Evolutionary conservation across 1,284 basidiomycete genomes (phyloP).

Genomic region (Pterula multifida): DNA sequence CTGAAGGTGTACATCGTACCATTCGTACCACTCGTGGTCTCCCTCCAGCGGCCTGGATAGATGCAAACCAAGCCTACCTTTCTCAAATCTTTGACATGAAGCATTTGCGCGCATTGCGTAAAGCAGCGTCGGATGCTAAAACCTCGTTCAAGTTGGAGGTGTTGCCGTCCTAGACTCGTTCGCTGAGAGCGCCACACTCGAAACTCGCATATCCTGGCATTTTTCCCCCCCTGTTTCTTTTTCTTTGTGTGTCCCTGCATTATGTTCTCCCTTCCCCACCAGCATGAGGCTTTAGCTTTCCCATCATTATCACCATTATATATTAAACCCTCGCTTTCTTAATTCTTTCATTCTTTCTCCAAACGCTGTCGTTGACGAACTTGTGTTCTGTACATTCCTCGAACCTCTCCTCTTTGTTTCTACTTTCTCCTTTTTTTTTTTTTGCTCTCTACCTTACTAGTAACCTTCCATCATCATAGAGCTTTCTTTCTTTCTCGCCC

Average conservation of each 20-base stretch:
- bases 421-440: conserved; percentile 2
- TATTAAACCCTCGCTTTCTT: neutral
- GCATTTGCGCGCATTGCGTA: conserved; percentile 59
- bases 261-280: conserved; percentile 15
- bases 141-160: conserved; percentile 62
- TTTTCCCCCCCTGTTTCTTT: conserved; percentile 1
- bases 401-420: neutral
- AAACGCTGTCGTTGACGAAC: neutral
- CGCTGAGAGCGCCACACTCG: conserved; percentile 15
- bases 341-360: neutral
- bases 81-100: conserved; percentile 58
- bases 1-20: conserved; percentile 55
- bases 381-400: too few relatives aligned
- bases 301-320: conserved; percentile 4
- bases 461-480: neutral
- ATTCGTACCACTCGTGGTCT: conserved; percentile 68
- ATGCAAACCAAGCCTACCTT: conserved; percentile 49
- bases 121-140: conserved; percentile 56
- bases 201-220: neutral
- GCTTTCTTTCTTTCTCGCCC: conserved; percentile 3
- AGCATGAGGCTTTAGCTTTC: conserved; percentile 14
- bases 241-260: conserved; percentile 9
- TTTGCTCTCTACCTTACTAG: conserved; percentile 5
- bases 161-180: conserved; percentile 24
- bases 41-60: conserved; percentile 66